These are phyloP conservation scores for Silene noctiflora DNA, from an alignment of 179 eudicot species.

Conservation along the genomic window DNA sequence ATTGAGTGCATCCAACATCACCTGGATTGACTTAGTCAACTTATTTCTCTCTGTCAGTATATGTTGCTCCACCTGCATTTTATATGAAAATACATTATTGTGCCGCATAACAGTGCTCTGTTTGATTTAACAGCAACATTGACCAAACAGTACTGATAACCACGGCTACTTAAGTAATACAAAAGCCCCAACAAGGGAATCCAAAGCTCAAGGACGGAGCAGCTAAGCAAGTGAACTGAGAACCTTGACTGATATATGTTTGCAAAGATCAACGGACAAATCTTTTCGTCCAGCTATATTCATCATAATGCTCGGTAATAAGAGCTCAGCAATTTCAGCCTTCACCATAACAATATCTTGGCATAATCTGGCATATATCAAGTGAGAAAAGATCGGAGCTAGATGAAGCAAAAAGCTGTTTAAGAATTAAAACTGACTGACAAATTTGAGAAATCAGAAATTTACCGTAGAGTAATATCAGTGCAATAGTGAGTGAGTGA, in stretches of 20 bases:
- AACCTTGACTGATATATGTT: conserved; percentile 77
- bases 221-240: conserved; percentile 8
- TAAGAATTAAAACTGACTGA: neutral
- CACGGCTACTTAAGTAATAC: neutral
- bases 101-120: neutral
- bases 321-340: conserved; percentile 93
- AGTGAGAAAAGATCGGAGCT: conserved; percentile 8
- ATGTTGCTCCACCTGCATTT: conserved; percentile 69
- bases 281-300: conserved; percentile 73
- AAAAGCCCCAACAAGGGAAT: conserved; percentile 4
- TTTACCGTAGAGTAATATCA: conserved; percentile 76
- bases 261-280: conserved; percentile 60
- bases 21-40: conserved; percentile 70
- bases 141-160: neutral
- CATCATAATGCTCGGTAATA: conserved; percentile 64
- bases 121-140: conserved; percentile 8
- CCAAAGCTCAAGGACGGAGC: neutral
- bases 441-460: conserved; percentile 7
- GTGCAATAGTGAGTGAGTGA: conserved; percentile 70
- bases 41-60: conserved; percentile 63
- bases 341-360: conserved; percentile 84
- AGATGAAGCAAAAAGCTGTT: neutral
- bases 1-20: conserved; percentile 73
- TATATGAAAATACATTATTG: conserved; percentile 15
- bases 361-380: conserved; percentile 58